Evolutionary conservation across 163 green algal genomes (phyloP).

Genomic region (Coccomyxa subellipsoidea): DNA sequence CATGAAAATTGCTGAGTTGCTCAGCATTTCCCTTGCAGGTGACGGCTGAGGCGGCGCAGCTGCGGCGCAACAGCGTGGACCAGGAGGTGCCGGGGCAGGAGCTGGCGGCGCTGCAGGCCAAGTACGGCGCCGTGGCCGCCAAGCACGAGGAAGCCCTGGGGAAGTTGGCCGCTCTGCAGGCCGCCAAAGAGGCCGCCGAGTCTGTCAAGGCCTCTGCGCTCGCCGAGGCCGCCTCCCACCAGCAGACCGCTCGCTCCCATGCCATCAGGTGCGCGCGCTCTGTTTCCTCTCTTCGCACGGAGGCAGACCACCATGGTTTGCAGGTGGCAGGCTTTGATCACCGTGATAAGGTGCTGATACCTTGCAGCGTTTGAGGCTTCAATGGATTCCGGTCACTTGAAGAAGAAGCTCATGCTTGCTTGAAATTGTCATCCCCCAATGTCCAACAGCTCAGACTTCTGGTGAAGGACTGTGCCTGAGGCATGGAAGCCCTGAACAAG

Average conservation of each 20-base stretch:
- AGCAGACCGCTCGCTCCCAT: neutral
- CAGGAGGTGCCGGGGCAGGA: neutral
- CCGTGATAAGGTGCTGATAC: too few species aligned
- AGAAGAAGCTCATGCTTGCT: too few species aligned
- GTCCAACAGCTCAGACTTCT: too few species aligned
- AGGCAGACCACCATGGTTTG: neutral
- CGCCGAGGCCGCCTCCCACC: neutral
- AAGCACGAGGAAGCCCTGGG: conserved; percentile 8
- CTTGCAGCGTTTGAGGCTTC: too few species aligned
- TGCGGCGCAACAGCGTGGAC: neutral
- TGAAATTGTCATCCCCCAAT: too few species aligned
- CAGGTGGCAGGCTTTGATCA: neutral
- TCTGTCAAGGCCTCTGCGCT: neutral
- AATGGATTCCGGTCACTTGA: too few species aligned
- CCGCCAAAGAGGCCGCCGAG: neutral
- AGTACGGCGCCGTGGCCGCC: neutral
- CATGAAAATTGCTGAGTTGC: too few species aligned
- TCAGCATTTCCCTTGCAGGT: neutral
- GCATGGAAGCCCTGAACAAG: too few species aligned
- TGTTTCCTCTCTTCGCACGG: neutral
- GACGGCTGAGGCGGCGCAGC: neutral
- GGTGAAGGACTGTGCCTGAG: too few species aligned
- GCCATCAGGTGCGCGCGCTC: conserved; percentile 6
- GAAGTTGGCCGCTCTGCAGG: neutral
- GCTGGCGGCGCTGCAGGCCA: neutral